Percentiles rank a stretch among this genome's conserved stretches.
phyloP scores from a whole-genome alignment of 495 filamentous ascomycete species.

The Hypoxylon lenormandii region DNA sequence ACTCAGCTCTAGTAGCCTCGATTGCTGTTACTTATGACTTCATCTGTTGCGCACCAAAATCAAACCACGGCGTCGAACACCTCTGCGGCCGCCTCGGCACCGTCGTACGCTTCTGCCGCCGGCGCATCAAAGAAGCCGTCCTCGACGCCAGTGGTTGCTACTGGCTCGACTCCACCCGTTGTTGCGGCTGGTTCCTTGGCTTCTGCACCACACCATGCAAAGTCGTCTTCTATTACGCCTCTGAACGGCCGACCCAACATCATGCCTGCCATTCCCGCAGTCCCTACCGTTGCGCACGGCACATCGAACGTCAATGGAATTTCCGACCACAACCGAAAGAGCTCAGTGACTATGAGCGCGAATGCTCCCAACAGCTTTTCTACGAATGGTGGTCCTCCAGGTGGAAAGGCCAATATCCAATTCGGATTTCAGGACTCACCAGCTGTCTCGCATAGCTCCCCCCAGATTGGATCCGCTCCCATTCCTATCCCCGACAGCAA shows the following conservation, averaged over 20 bases:
- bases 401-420: constrained; percentile 72
- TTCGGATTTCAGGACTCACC: constrained; percentile 86
- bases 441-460: constrained; percentile 70
- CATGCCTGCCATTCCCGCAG: constrained; percentile 72
- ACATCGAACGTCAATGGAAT: constrained; percentile 68
- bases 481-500: constrained; percentile 74
- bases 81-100: constrained; percentile 70
- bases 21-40: constrained; percentile 63
- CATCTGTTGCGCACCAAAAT: constrained; percentile 63
- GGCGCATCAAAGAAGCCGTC: constrained; percentile 82
- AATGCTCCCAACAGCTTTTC: constrained; percentile 77
- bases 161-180: constrained; percentile 72
- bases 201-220: constrained; percentile 78
- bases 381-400: constrained; percentile 76
- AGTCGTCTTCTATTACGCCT: constrained; percentile 77
- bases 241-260: constrained; percentile 85
- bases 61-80: constrained; percentile 69
- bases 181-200: constrained; percentile 75
- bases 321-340: constrained; percentile 81
- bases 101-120: constrained; percentile 78
- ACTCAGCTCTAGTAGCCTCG: constrained; percentile 43
- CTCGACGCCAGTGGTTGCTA: constrained; percentile 74
- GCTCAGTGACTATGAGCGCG: constrained; percentile 87
- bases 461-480: constrained; percentile 68
- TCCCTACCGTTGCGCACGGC: constrained; percentile 68